Evolutionary conservation across 1,284 basidiomycete genomes (phyloP).

Genomic region (Trichosporon inkin): DNA sequence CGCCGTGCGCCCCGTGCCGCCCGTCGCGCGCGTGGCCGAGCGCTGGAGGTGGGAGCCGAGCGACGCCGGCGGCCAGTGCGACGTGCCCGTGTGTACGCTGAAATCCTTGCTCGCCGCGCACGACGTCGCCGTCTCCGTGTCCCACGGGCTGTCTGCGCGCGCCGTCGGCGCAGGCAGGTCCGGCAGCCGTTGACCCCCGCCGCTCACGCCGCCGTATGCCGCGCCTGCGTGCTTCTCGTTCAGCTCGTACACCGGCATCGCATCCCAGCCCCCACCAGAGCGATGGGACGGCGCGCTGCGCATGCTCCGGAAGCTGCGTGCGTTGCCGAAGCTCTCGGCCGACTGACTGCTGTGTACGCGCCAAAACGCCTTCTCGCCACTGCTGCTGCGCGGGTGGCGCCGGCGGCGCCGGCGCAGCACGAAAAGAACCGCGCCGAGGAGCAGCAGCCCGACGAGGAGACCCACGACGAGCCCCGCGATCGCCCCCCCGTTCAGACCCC

Average conservation of each 20-base stretch:
- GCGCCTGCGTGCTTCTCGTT: not conserved
- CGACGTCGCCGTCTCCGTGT: not conserved
- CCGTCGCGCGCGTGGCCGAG: not conserved
- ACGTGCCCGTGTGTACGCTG: not conserved
- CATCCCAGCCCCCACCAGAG: not conserved
- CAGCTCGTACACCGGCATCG: not conserved
- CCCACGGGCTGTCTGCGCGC: not conserved
- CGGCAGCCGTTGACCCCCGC: not conserved
- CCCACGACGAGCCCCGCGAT: not conserved
- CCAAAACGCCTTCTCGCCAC: not conserved
- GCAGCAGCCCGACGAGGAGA: not conserved
- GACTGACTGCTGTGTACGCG: not conserved
- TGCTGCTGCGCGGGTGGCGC: not conserved
- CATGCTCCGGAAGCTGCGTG: not conserved
- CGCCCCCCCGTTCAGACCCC: not conserved
- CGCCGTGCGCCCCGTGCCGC: not conserved
- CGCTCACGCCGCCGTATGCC: not conserved
- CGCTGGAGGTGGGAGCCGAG: not conserved
- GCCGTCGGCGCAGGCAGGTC: not conserved
- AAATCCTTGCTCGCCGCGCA: not conserved
- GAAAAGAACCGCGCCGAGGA: not conserved
- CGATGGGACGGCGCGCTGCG: not conserved
- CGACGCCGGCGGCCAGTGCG: conserved; percentile 3
- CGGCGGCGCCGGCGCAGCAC: not conserved
- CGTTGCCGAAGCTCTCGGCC: conserved; percentile 1